Evolutionary conservation across 129 eudicot species (phyloP).

Genomic region (Silybum marianum): DNA sequence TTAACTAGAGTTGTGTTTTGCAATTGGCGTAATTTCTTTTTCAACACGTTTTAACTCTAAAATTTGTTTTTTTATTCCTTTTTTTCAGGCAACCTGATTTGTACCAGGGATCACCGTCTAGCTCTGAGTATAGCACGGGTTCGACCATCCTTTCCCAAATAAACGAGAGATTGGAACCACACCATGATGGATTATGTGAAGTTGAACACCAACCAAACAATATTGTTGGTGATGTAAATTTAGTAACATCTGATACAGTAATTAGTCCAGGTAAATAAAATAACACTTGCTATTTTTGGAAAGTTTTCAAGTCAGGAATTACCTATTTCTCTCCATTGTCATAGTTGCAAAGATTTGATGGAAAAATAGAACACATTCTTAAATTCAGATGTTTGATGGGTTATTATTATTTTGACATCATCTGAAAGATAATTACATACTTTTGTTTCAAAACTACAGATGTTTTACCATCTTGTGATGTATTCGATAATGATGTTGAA

Average conservation of each 20-base stretch:
- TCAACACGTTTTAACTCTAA: not conserved
- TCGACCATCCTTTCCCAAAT: constrained; percentile 57
- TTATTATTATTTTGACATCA: not conserved
- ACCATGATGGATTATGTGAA: constrained; percentile 46
- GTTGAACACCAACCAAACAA: constrained; percentile 38
- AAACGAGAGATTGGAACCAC: constrained; percentile 44
- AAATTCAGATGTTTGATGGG: not conserved
- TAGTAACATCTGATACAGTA: constrained; percentile 19
- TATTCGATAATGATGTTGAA: constrained; percentile 26
- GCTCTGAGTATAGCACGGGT: constrained; percentile 85
- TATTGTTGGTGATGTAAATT: constrained; percentile 21
- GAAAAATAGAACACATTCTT: not conserved
- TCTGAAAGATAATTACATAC: not conserved
- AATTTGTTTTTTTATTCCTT: not conserved
- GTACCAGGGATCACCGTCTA: constrained; percentile 58
- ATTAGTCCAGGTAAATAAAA: constrained; percentile 40
- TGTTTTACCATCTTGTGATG: constrained; percentile 45
- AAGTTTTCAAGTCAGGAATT: not conserved
- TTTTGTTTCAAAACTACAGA: constrained; percentile 27
- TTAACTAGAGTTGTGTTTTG: constrained; percentile 7
- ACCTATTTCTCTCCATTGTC: not conserved
- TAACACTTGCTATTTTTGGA: not conserved
- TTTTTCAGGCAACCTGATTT: constrained; percentile 61
- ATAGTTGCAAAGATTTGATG: not conserved
- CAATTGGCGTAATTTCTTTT: not conserved